These are phyloP conservation scores for Cyberlindnera euphorbiiphila DNA, from an alignment of 805 yeast species.

Conservation along the genomic window DNA sequence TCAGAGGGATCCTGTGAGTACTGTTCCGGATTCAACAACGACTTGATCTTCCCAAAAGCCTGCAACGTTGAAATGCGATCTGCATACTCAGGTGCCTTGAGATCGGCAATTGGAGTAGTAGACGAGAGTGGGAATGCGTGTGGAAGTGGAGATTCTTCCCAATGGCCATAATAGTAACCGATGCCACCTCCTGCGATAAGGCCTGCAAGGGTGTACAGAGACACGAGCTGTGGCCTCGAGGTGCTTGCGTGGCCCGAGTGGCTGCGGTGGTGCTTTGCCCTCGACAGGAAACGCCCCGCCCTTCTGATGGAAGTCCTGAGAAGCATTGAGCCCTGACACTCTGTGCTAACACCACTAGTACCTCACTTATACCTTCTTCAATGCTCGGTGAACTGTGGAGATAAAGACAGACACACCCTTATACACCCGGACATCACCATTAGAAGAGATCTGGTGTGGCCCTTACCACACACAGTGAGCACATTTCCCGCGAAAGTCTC, in stretches of 20 bases:
- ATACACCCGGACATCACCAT: too few species aligned
- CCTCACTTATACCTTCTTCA: too few species aligned
- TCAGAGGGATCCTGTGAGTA: slow-evolving; percentile 30
- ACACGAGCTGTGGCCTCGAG: background rate
- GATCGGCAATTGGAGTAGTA: slow-evolving; percentile 16
- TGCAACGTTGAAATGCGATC: slow-evolving; percentile 6
- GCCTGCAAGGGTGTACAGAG: slow-evolving; percentile 6
- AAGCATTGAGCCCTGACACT: too few species aligned
- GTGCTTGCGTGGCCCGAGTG: slow-evolving; percentile 1
- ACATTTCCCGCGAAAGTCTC: too few species aligned
- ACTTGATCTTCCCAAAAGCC: slow-evolving; percentile 17
- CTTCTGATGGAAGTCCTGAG: too few species aligned
- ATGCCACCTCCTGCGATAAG: slow-evolving; percentile 8
- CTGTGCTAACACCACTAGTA: too few species aligned
- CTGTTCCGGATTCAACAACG: slow-evolving; percentile 13
- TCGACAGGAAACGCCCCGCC: too few species aligned
- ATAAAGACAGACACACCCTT: too few species aligned
- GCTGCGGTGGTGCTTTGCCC: slow-evolving; percentile 3
- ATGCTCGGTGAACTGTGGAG: too few species aligned
- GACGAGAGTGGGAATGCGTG: slow-evolving; percentile 20
- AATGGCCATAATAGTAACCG: slow-evolving; percentile 19
- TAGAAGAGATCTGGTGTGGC: too few species aligned
- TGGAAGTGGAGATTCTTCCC: slow-evolving; percentile 12
- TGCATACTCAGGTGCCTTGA: slow-evolving; percentile 19
- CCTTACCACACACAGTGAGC: too few species aligned